phyloP scores from a whole-genome alignment of 768 basidiomycete genomes.

The Leucosporidium yakuticum region DNA sequence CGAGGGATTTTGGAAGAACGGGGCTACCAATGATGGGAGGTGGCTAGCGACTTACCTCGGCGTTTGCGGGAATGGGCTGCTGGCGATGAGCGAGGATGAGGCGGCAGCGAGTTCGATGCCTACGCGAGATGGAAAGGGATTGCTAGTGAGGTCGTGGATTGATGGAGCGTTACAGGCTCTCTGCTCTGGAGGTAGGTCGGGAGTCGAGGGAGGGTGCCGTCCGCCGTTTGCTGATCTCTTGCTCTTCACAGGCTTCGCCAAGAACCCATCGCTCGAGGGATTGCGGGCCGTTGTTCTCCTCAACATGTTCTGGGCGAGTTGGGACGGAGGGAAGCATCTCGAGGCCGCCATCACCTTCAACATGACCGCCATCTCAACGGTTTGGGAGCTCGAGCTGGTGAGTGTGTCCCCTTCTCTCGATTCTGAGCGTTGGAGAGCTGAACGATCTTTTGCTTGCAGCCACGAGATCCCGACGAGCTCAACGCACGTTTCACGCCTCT shows the following conservation, averaged over 20 bases:
- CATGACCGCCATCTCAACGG: not conserved
- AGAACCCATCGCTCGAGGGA: slow-evolving; percentile 7
- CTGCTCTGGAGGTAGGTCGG: slow-evolving; percentile 7
- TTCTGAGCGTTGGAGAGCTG: not conserved
- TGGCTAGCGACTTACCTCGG: slow-evolving; percentile 29
- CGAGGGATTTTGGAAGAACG: slow-evolving; percentile 21
- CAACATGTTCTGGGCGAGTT: slow-evolving; percentile 8
- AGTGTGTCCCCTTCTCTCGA: not conserved
- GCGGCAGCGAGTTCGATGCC: not conserved
- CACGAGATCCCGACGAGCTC: slow-evolving; percentile 25
- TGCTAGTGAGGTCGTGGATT: slow-evolving; percentile 17
- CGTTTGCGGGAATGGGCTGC: slow-evolving; percentile 9
- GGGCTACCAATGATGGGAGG: slow-evolving; percentile 17
- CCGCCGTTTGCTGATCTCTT: not conserved
- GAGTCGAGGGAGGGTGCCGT: too few species aligned
- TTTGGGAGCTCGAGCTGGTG: slow-evolving; percentile 14
- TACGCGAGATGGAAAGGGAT: slow-evolving; percentile 5
- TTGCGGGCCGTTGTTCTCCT: slow-evolving; percentile 15
- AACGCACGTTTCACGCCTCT: not conserved
- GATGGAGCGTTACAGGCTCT: slow-evolving; percentile 16
- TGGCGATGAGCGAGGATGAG: slow-evolving; percentile 1
- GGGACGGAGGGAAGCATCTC: slow-evolving; percentile 13
- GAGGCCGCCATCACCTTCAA: not conserved
- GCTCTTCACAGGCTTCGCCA: slow-evolving; percentile 10
- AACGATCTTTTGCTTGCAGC: not conserved